A percentile compares a stretch with the other conserved stretches of the same genome.
Evolutionary conservation across 192 early-diverging fungal genomes (phyloP).

Genomic region (Piromyces finnis): DNA sequence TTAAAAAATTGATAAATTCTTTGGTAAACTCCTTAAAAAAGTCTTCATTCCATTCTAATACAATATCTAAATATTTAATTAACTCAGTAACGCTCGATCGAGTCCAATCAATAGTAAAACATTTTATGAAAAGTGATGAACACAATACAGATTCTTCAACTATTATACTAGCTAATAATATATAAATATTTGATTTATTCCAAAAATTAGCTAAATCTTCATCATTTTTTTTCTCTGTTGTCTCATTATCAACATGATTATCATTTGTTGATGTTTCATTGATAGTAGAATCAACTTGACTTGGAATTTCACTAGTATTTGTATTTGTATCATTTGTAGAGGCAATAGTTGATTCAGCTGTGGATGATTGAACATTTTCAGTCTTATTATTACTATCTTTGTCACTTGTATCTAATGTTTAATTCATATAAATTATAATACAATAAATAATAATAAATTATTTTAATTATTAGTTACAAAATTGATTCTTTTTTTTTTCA

Average conservation of each 20-base stretch:
- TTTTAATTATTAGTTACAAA: no score
- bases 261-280: not conserved
- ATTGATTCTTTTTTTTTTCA: no score
- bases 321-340: no score
- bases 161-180: not conserved
- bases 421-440: no score
- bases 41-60: not conserved
- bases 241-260: not conserved
- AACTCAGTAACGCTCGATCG: not conserved
- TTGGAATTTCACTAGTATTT: not conserved
- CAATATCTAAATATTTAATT: not conserved
- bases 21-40: not conserved
- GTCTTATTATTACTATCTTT: no score
- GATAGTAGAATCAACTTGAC: not conserved
- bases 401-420: no score
- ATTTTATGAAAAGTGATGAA: not conserved
- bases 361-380: no score
- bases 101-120: not conserved
- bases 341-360: no score
- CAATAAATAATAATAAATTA: no score
- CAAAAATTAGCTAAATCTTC: not conserved
- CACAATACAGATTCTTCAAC: not conserved
- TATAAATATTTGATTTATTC: not conserved
- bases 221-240: not conserved
- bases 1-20: not conserved